A percentile compares a stretch with the other conserved stretches of the same genome.
Evolutionary conservation across 2,329 filamentous ascomycete genomes (phyloP).

Genomic region (Myriosclerotinia curreyana): DNA sequence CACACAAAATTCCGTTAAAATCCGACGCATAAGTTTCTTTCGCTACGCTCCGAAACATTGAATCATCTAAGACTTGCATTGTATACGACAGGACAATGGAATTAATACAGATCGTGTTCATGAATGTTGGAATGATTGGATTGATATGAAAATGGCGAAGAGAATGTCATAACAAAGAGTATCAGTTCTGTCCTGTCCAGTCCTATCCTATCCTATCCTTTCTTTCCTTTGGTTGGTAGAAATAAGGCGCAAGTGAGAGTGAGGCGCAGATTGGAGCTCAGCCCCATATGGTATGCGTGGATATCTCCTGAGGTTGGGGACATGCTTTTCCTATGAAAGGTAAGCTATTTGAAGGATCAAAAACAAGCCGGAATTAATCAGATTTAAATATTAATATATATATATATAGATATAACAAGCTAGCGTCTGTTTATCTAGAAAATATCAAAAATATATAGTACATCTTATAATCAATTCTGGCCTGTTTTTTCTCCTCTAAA

Average conservation of each 20-base stretch:
- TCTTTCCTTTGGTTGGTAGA: not conserved
- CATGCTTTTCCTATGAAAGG: constrained; percentile 4
- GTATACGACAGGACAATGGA: not conserved
- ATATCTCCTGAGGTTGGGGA: constrained; percentile 19
- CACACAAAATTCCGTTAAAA: too few species aligned
- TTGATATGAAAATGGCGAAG: not conserved
- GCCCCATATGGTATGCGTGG: constrained; percentile 21
- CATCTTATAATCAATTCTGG: too few species aligned
- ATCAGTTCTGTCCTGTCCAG: not conserved
- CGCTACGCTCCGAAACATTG: too few species aligned
- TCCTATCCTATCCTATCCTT: not conserved
- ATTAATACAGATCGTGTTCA: not conserved
- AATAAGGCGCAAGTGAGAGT: constrained; percentile 12
- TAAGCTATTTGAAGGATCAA: not conserved
- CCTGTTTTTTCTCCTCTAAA: too few species aligned
- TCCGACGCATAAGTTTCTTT: too few species aligned
- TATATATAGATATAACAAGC: too few species aligned
- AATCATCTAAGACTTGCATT: not conserved
- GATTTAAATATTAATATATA: too few species aligned
- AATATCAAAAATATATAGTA: too few species aligned
- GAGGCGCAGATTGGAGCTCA: constrained; percentile 20
- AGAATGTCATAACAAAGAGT: not conserved
- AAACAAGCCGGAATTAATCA: too few species aligned
- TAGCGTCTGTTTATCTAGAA: too few species aligned
- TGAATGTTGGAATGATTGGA: not conserved